Conservation (phyloP, 1,284 basidiomycete genomes). For the Entoloma clypeatum region DNA sequence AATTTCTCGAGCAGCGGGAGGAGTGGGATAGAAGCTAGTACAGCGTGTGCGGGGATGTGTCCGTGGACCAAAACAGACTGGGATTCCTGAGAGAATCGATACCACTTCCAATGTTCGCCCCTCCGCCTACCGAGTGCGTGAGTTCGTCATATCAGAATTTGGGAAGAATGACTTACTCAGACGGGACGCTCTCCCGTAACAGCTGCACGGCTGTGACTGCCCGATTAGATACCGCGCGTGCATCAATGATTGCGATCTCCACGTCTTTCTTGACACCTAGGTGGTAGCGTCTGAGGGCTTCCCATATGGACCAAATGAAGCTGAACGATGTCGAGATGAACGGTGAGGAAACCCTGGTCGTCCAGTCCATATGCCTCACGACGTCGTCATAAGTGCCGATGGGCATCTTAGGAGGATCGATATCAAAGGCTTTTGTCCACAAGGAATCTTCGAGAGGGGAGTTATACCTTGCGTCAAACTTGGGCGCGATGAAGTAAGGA, state of each 20-base stretch:
- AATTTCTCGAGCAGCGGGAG: constrained; percentile 57
- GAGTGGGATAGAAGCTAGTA: constrained; percentile 66
- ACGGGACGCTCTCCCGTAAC: constrained; percentile 44
- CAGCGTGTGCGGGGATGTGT: constrained; percentile 58
- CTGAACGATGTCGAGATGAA: constrained; percentile 74
- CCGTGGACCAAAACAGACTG: constrained; percentile 71
- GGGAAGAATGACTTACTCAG: constrained; percentile 43
- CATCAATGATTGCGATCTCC: constrained; percentile 74
- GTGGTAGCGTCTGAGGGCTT: constrained; percentile 69
- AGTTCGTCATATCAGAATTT: background rate
- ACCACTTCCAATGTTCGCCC: constrained; percentile 69
- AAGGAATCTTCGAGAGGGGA: constrained; percentile 37
- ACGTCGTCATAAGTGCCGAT: constrained; percentile 56
- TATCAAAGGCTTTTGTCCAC: constrained; percentile 17
- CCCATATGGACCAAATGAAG: constrained; percentile 77
- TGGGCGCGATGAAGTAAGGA: constrained; percentile 60
- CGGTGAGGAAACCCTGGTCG: constrained; percentile 60
- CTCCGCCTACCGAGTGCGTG: constrained; percentile 47
- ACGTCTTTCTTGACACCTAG: constrained; percentile 66
- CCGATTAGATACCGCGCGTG: constrained; percentile 48
- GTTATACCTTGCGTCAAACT: constrained; percentile 50
- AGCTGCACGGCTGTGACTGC: constrained; percentile 64
- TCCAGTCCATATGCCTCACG: constrained; percentile 68
- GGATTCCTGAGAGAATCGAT: constrained; percentile 65
- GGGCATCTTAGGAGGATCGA: constrained; percentile 23